Base-by-base conservation (phyloP, 345 rosid species). In the Dimocarpus longan region DNA sequence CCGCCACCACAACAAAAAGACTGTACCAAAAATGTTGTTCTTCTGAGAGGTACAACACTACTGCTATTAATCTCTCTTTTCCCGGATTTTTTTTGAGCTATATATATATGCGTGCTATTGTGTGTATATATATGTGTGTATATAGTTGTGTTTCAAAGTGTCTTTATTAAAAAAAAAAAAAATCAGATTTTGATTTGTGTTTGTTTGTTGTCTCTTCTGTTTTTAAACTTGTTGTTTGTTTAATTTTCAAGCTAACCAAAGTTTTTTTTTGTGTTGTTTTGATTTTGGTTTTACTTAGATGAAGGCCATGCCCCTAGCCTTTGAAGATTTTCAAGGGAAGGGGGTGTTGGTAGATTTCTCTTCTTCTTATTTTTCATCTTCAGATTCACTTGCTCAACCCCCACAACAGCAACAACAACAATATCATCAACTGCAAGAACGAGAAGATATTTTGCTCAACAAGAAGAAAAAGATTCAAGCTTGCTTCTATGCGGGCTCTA, bases 271-370 rank as follows among this genome's bases (percentile, higher is more conserved):
- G 43, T 57, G 73, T 76, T 64, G 19, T 16, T 60, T 60, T 60
- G 65, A 22, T 24, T 65, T 76, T 48, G 78, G 80, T 66, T 75
- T 37, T 32, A 32, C 37, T 65, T 87, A 81, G 87, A 88, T 89
- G 89, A 83, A 89, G 91, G 97, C 91, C 90, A 91, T 88, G 90
- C 95, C 92, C 94, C 78, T 91, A 68, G 79, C 93, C 93, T 91
- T 85, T 84, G 88, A 90, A 85, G 89, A 87, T 56, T 89, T 87
- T 94, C 95, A 94, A 87, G 90, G 90, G 91, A 87, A 91, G 88
- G 91, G 87, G 89, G 86, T 90, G 84, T 60, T 60, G 65, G 79
- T 82, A 48, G 76, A 84, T 86, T 83, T 84, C 83, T 85, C 85
- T 68, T n/a, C n/a, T n/a, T 71, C 90, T 48, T 82, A 82, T 80